phyloP scores from a whole-genome alignment of 2,329 filamentous ascomycete species.

The Bipolaris bicolor region DNA sequence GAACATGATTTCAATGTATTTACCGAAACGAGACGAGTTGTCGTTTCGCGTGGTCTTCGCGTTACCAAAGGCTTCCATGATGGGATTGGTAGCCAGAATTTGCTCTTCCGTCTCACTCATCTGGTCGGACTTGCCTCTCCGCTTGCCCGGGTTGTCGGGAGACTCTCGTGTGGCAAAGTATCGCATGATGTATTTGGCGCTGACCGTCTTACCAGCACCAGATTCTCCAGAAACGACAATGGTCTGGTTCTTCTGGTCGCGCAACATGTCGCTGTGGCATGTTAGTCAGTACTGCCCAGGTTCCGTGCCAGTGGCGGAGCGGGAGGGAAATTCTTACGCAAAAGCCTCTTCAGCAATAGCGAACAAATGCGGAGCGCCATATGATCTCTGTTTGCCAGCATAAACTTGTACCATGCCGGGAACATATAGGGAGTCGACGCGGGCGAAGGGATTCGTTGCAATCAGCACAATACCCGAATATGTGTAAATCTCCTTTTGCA shows the following conservation, averaged over 20 bases:
- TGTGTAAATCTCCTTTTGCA: slow-evolving; percentile 99
- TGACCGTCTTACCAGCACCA: slow-evolving; percentile 98
- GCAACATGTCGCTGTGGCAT: slow-evolving; percentile 82
- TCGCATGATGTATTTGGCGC: slow-evolving; percentile 99
- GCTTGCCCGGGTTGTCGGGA: slow-evolving; percentile 81
- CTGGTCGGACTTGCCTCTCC: slow-evolving; percentile 74
- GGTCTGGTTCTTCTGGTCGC: slow-evolving; percentile 94
- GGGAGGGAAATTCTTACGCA: slow-evolving; percentile 67
- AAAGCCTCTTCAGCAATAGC: slow-evolving; percentile 99
- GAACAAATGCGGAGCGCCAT: slow-evolving; percentile 96
- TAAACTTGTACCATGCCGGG: slow-evolving; percentile 99
- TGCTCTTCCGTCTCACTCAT: slow-evolving; percentile 99
- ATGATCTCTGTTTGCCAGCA: slow-evolving; percentile 93
- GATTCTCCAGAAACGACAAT: slow-evolving; percentile 99
- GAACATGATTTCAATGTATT: slow-evolving; percentile 99
- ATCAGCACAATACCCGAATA: slow-evolving; percentile 99
- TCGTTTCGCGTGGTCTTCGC: slow-evolving; percentile 99
- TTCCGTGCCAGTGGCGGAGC: not conserved
- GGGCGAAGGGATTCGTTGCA: slow-evolving; percentile 95
- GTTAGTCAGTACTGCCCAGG: slow-evolving; percentile 23
- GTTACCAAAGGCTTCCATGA: slow-evolving; percentile 99
- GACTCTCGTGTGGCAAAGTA: slow-evolving; percentile 98
- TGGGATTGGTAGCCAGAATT: slow-evolving; percentile 96
- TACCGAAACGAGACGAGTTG: slow-evolving; percentile 98
- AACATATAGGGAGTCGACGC: slow-evolving; percentile 97